A percentile compares a stretch with the other conserved stretches of the same genome.
Evolutionary conservation across 345 rosid species (phyloP).

Genomic region (Dovyalis caffra): DNA sequence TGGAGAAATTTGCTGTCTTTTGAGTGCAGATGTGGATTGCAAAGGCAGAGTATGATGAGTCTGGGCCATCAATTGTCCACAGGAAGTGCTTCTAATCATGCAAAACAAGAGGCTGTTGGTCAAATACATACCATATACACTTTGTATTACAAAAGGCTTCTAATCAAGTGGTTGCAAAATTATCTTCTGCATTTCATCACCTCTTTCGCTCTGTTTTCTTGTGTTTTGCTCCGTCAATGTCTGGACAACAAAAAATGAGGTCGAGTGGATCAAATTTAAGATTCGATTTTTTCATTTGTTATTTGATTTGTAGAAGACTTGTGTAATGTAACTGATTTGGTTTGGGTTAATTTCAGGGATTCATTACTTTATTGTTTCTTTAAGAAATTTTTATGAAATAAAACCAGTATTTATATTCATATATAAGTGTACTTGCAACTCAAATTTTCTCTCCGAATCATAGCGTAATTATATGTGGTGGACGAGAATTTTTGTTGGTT

Average conservation of each 20-base stretch:
- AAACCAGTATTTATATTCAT: conserved; percentile 7
- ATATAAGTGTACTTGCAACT: neutral
- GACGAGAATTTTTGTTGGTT: neutral
- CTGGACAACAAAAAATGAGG: conserved; percentile 10
- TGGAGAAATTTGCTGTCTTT: conserved; percentile 5
- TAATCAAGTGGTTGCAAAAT: conserved; percentile 25
- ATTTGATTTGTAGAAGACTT: conserved; percentile 25
- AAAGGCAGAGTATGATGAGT: conserved; percentile 66
- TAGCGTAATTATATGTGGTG: neutral
- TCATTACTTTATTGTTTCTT: conserved; percentile 23
- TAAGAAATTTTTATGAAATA: conserved; percentile 11
- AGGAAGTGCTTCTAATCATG: conserved; percentile 60
- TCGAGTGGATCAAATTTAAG: conserved; percentile 8
- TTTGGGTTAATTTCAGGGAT: conserved; percentile 35
- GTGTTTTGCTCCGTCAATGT: conserved; percentile 22
- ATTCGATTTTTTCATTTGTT: conserved; percentile 10
- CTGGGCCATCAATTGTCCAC: conserved; percentile 68
- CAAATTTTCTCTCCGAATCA: neutral
- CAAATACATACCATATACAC: conserved; percentile 21
- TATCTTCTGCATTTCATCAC: conserved; percentile 2
- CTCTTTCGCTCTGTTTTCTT: neutral
- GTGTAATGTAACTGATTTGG: conserved; percentile 33
- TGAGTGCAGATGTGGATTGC: conserved; percentile 69
- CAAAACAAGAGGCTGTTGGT: conserved; percentile 17
- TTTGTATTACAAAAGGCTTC: conserved; percentile 19